Base-by-base conservation (phyloP, 805 yeast genomes). In the Candida morakotiae region DNA sequence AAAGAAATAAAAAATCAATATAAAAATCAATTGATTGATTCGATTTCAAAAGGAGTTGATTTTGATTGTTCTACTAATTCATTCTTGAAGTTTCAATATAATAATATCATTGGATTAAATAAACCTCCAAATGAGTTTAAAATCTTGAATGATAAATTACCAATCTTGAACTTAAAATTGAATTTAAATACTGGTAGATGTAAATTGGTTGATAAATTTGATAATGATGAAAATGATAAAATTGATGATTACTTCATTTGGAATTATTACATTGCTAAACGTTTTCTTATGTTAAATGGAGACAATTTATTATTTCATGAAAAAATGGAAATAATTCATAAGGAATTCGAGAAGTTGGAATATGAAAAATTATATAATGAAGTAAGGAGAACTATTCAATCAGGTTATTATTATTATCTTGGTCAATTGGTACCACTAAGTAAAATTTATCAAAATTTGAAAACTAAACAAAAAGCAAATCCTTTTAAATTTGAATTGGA, bases 211-310 rank as follows among this genome's bases (percentile, higher is more conserved):
- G 19, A 31, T 11, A 11, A 30, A 9, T n/a, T n/a, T n/a, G n/a
- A n/a, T n/a, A n/a, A n/a, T 21, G 23, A 9, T 21, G 23, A 21
- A 21, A 7, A 21, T 9, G 7, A 21, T 21, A 21, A n/a, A n/a
- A 31, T 31, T 21, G 25, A 32, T 24, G 23, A 23, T 2, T 23
- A 3, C 23, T 32, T 19, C n/a, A n/a, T 32, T 16, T 32, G 28
- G 28, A 32, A 32, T 17, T 32, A 32, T 18, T 32, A 32, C n/a
- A 9, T 32, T 5, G 5, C 22, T 11, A 14, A 22, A 21, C 23
- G 28, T 15, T 15, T 32, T n/a, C 5, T 5, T 18, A 8, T 21
- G 5, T 3, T 31, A 3, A 23, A 5, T 9, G 5, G 8, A 5
- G 24, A 29, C 3, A 18, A 22, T 6, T 13, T 5, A 3, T 16